Evolutionary conservation across 2,329 filamentous ascomycete genomes (phyloP), one percentile per base, ranked within the genome.

Genomic region (Coniochaeta ligniaria): DNA sequence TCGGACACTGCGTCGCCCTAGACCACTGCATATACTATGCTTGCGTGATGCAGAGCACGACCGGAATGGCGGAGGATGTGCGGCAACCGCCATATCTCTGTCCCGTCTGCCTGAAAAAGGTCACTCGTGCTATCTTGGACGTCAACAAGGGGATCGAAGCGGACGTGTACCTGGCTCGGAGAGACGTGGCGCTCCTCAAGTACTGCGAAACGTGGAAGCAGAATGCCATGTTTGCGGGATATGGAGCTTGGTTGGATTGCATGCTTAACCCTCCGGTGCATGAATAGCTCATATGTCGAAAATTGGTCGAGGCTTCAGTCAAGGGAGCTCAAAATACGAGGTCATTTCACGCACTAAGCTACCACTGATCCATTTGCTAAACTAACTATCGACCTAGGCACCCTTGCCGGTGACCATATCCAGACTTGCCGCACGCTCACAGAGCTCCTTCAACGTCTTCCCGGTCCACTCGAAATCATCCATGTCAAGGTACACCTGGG

Each of bases 401-500:
- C 24, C 24, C 47, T 14, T 16, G n/a, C 47, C 47, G 22, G 47
- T 52, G 2, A 56, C 31, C 22, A 45, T 14, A 17, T 58, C 56
- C 20, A 28, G 38, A 14, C 38, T 74, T 2, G 66, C 70, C 6
- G 79, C 75, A 61, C 78, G 72, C 58, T 72, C 69, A 60, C 74
- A 76, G 16, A 83, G 54, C 41, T 76, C 73, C 69, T 83, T 82
- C 67, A 95, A 72, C 9, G 82, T 76, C 58, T 77, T 70, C 0
- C 80, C 90, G 4, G 82, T 81, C 83, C 84, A 90, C 70, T 88
- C 83, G 69, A 95, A 96, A 72, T 97, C 92, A 14, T 80, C 79
- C 64, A 88, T 71, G 28, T 91, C 91, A n/a, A 97, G 74, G 71
- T 95, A 98, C 0, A 95, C 82, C 78, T 96, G 92, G 16, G 84